These are phyloP conservation scores for Leishmania aethiopica DNA, from an alignment of 208 protist species.

Conservation along the genomic window DNA sequence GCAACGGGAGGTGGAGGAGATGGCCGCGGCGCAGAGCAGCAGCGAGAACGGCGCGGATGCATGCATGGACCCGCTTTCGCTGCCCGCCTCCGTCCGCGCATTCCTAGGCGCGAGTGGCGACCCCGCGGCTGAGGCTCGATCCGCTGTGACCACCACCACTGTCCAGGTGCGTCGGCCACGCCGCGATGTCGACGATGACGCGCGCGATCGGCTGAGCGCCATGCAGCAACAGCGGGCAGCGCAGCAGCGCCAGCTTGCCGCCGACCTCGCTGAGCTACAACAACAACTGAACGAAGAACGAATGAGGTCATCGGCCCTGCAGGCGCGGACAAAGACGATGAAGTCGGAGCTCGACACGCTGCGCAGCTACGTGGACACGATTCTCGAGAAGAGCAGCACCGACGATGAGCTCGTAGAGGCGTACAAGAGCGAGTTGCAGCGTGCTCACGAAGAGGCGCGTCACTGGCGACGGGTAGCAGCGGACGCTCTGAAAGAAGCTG, in stretches of 20 bases:
- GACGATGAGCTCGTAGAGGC: slow-evolving; percentile 76
- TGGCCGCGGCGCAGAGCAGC: not conserved
- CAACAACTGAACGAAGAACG: slow-evolving; percentile 44
- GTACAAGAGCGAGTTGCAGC: slow-evolving; percentile 64
- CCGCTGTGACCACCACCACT: slow-evolving; percentile 7
- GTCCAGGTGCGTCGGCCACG: slow-evolving; percentile 18
- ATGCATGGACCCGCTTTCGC: slow-evolving; percentile 1
- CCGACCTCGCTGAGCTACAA: slow-evolving; percentile 25
- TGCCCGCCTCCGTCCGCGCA: slow-evolving; percentile 17
- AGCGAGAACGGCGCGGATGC: not conserved
- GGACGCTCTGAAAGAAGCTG: not conserved
- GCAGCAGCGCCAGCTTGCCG: slow-evolving; percentile 49
- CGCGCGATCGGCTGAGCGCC: slow-evolving; percentile 46
- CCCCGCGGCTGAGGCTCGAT: slow-evolving; percentile 5
- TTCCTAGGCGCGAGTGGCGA: slow-evolving; percentile 5
- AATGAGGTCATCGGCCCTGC: slow-evolving; percentile 37
- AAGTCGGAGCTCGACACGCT: slow-evolving; percentile 68
- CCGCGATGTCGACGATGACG: slow-evolving; percentile 65
- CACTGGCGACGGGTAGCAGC: slow-evolving; percentile 11
- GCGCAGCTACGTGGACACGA: slow-evolving; percentile 48
- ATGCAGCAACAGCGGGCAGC: slow-evolving; percentile 47
- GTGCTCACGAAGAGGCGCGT: slow-evolving; percentile 25
- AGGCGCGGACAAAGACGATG: slow-evolving; percentile 60
- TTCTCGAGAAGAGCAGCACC: slow-evolving; percentile 70
- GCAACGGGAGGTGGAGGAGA: slow-evolving; percentile 35